Base-by-base conservation (phyloP, 78 protist species). In the Ministeria vibrans region DNA sequence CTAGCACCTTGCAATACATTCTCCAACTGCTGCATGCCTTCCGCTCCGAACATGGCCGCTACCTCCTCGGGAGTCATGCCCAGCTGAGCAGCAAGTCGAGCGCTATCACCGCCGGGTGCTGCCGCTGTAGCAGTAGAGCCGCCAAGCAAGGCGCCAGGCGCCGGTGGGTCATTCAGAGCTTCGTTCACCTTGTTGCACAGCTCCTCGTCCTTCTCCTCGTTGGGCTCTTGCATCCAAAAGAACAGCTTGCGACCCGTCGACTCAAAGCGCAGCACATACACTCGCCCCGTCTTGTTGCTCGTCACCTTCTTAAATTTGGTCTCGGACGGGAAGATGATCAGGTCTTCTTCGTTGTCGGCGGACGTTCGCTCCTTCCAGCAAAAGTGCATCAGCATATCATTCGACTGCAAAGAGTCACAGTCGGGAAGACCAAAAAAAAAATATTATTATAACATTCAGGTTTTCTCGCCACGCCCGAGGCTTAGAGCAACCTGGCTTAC, bases 181-280 rank as follows among this genome's bases (percentile, higher is more conserved):
- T 79, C 18, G 76, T 79, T 79, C 70, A 68, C 1, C 64, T 45
- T 39, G 15, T 20, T 9, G 43, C n/a, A 2, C 20, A 25, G 2
- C 63, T 79, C 83, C 32, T 79, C 83, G 73, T 79, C 83, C 63
- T 79, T 43, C 20, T 79, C 83, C 13, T 18, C 78, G 23, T 13
- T 44, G 34, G 77, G 77, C 34, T 63, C 70, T 61, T 80, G 84
- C 72, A 72, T 63, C 84, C 84, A 80, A 64, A 80, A 80, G 32
- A 80, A 71, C 36, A 49, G 44, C 7, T 55, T 45, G 39, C 55
- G 30, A 0, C 27, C 34, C 7, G 76, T 15, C 9, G 53, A 15
- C 7, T 9, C 6, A 49, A 80, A 80, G 28, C 38, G 39, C 44
- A 80, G 76, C 38, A 80, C 32, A 36, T 53, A 80, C n/a, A 80